phyloP scores from a whole-genome alignment of 805 yeast genomes.

The Saturnispora dispora region DNA sequence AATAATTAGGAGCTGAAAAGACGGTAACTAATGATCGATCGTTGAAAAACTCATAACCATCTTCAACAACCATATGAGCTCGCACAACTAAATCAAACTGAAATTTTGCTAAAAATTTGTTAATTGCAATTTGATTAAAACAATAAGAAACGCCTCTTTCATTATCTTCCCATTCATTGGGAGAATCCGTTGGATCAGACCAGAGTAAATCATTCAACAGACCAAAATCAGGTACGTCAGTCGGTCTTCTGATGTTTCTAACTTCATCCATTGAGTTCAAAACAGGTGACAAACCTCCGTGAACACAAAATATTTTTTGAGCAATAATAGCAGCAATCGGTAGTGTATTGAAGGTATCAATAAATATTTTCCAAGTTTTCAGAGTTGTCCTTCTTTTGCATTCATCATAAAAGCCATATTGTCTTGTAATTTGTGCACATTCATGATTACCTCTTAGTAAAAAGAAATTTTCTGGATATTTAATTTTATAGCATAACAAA shows the following conservation, averaged over 20 bases:
- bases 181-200: constrained; percentile 80
- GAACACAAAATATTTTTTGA: constrained; percentile 87
- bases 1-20: constrained; percentile 67
- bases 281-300: constrained; percentile 76
- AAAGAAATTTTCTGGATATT: constrained; percentile 94
- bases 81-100: constrained; percentile 76
- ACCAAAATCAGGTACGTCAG: constrained; percentile 82
- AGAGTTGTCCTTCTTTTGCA: constrained; percentile 89
- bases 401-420: constrained; percentile 96
- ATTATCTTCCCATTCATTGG: constrained; percentile 81
- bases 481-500: constrained; percentile 85
- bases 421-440: constrained; percentile 93
- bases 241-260: constrained; percentile 65
- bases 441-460: constrained; percentile 93
- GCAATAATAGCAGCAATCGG: constrained; percentile 96
- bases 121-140: constrained; percentile 69
- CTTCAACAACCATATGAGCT: constrained; percentile 85
- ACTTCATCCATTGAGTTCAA: constrained; percentile 68
- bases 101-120: constrained; percentile 63
- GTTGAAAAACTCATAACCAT: constrained; percentile 69
- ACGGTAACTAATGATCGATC: constrained; percentile 65
- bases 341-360: constrained; percentile 90
- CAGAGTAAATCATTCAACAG: constrained; percentile 67
- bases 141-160: constrained; percentile 80
- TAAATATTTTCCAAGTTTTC: constrained; percentile 87